These are phyloP conservation scores for Fusarium subglutinans DNA, from an alignment of 2,329 filamentous ascomycete species.

Conservation along the genomic window DNA sequence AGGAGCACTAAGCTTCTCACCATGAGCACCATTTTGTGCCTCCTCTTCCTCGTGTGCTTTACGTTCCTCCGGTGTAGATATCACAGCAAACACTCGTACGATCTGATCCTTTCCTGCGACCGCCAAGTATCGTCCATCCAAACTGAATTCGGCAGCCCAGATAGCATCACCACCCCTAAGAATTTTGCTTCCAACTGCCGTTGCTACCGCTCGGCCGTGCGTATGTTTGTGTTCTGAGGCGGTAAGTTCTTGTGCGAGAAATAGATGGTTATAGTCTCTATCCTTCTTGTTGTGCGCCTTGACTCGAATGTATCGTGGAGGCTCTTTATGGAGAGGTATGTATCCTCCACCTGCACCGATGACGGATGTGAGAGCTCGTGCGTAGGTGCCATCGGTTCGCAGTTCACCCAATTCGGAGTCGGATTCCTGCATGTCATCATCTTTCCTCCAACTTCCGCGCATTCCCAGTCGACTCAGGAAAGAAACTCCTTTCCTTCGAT, in stretches of 20 bases:
- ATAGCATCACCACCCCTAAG: constrained; percentile 71
- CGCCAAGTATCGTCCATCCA: constrained; percentile 88
- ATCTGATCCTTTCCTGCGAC: constrained; percentile 90
- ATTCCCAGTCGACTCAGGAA: constrained; percentile 87
- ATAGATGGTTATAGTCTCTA: constrained; percentile 85
- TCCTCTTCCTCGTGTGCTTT: constrained; percentile 74
- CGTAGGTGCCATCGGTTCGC: constrained; percentile 82
- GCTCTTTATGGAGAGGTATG: constrained; percentile 87
- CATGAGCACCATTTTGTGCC: constrained; percentile 45
- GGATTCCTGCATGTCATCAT: constrained; percentile 66
- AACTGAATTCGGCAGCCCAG: constrained; percentile 93
- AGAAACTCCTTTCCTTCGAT: constrained; percentile 84
- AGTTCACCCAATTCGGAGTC: constrained; percentile 75
- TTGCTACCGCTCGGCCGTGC: constrained; percentile 46
- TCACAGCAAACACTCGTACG: constrained; percentile 88
- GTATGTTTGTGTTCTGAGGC: constrained; percentile 58
- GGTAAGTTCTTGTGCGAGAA: constrained; percentile 89
- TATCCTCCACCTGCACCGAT: constrained; percentile 75
- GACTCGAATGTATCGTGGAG: constrained; percentile 90
- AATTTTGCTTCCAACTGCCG: constrained; percentile 53
- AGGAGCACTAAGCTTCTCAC: constrained; percentile 81
- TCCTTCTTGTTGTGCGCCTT: constrained; percentile 81
- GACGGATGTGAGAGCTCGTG: constrained; percentile 81
- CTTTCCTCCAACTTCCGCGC: constrained; percentile 78
- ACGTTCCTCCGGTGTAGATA: constrained; percentile 83